Base-by-base conservation (phyloP, 495 filamentous ascomycete species). In the Bryoglossum gracile region DNA sequence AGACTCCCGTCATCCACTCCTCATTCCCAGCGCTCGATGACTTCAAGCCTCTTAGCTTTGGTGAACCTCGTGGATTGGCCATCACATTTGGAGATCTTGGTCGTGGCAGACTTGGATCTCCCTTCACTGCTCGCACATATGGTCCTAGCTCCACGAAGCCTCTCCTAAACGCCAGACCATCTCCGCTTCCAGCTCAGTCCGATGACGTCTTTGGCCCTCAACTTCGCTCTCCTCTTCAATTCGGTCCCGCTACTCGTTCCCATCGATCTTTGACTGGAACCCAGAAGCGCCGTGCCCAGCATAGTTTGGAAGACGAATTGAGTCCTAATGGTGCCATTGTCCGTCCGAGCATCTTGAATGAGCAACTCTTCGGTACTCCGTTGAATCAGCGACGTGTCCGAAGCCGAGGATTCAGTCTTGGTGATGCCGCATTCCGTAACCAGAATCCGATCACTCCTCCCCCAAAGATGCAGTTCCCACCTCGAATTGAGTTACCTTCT, bases 391-490 rank as follows among this genome's bases (percentile, higher is more conserved):
- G 70, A 34, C 70, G 68, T 14, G 66, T 74, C 14, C 48, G 58
- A 21, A 70, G 72, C 28, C 69, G 83, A 5, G 81, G 79, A 6
- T 85, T 83, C 41, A 80, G 76, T 19, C 72, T 82, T 28, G 65
- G 74, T n/a, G 79, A 71, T 43, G 59, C 60, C 34, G 56, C 44
- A 13, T 44, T 61, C n/a, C 37, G 46, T 14, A 24, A 46, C 30
- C 43, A 36, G 3, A 25, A 22, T 34, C 39, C 26, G 4, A 26
- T 45, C 30, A 43, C 43, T 33, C 28, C 32, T 9, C 24, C 21
- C n/a, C 8, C n/a, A 9, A 21, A 14, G 14, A 11, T 34, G 11
- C 25, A 59, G 64, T 68, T 25, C 56, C 62, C 28, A 60, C 65
- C 8, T 46, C 58, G 14, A 54, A 57, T 36, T 23, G 30, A 33